Evolutionary conservation across 139 green algal genomes (phyloP).

Genomic region (Raphidocelis subcapitata): DNA sequence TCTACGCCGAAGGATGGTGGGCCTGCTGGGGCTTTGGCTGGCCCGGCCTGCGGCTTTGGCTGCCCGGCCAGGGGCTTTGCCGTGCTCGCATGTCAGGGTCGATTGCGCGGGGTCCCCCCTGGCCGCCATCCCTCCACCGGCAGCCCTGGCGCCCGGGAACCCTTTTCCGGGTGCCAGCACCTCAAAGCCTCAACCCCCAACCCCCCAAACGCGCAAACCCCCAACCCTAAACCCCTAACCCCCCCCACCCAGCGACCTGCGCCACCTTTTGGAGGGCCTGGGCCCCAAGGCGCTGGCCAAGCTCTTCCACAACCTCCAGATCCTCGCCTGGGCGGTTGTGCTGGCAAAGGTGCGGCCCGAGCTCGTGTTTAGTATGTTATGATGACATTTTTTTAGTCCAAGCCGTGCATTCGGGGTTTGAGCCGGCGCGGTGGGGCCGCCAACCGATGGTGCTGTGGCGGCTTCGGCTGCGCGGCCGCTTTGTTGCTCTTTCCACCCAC

Average conservation of each 20-base stretch:
- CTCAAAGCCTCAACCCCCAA: neutral
- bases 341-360: constrained; percentile 9
- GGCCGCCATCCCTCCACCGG: no score
- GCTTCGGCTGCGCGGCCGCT: neutral
- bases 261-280: constrained; percentile 31
- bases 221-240: no score
- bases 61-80: no score
- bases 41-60: no score
- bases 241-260: constrained; percentile 15
- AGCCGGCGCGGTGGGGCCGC: neutral
- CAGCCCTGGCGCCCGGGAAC: neutral
- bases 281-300: constrained; percentile 18
- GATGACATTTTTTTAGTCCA: neutral
- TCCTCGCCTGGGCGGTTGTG: constrained; percentile 13
- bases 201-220: no score
- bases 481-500: neutral
- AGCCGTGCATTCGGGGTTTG: neutral
- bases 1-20: no score
- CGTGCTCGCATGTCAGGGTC: no score
- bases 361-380: neutral
- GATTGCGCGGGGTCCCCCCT: no score
- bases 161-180: neutral
- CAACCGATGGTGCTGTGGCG: neutral
- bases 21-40: no score
- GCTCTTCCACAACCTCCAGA: constrained; percentile 28